Conservation (phyloP, 345 rosid species). For the Melastoma malabathricum region DNA sequence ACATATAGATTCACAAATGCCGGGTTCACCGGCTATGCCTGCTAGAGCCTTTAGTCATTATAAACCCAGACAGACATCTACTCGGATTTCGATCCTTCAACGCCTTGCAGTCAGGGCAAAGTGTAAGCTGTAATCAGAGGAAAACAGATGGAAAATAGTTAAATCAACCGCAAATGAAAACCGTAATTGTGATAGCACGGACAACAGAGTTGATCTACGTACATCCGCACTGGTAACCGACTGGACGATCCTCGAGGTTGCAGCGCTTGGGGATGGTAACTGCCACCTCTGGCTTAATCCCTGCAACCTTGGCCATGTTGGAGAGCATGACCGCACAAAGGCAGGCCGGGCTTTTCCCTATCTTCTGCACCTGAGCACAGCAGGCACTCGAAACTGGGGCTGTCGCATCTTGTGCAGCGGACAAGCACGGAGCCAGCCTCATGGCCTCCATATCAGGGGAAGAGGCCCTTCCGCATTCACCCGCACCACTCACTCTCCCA, state of each 20-base stretch:
- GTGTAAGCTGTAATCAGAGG: slow-evolving; percentile 10
- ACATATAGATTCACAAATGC: too few species aligned
- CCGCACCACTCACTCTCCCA: slow-evolving; percentile 42
- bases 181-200: too few species aligned
- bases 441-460: slow-evolving; percentile 73
- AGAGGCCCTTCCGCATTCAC: slow-evolving; percentile 63
- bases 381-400: slow-evolving; percentile 53
- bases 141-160: not conserved
- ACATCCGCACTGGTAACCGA: slow-evolving; percentile 91
- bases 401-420: slow-evolving; percentile 40
- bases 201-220: not conserved
- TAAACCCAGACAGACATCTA: too few species aligned
- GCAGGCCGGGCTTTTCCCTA: slow-evolving; percentile 66
- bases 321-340: slow-evolving; percentile 87
- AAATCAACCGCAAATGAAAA: not conserved
- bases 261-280: slow-evolving; percentile 84
- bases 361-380: slow-evolving; percentile 50
- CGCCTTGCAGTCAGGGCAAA: slow-evolving; percentile 5
- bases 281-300: slow-evolving; percentile 58
- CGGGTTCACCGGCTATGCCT: too few species aligned
- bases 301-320: slow-evolving; percentile 58
- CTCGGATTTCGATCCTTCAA: too few species aligned
- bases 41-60: too few species aligned
- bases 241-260: slow-evolving; percentile 62
- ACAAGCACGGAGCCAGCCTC: slow-evolving; percentile 76